Evolutionary conservation across 495 filamentous ascomycete genomes (phyloP).

Genomic region (Aspergillus bertholletiae): DNA sequence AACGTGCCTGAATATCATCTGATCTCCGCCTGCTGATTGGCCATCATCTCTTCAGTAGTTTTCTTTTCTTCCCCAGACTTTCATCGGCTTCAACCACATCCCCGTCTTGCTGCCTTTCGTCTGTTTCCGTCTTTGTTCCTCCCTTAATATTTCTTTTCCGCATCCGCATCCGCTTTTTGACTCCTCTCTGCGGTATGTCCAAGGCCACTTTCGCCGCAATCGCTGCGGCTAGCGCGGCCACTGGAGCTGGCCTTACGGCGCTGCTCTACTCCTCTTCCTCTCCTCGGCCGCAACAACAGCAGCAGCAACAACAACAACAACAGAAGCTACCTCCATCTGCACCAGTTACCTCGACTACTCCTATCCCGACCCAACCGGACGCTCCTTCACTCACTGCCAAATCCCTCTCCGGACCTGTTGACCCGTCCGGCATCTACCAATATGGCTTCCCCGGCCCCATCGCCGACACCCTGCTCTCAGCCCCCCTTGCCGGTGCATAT

Average conservation of each 20-base stretch:
- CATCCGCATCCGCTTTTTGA: neutral
- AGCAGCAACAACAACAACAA: slow-evolving; percentile 41
- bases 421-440: slow-evolving; percentile 87
- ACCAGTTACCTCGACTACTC: slow-evolving; percentile 11
- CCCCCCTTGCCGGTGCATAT: slow-evolving; percentile 77
- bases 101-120: neutral
- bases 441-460: slow-evolving; percentile 96
- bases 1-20: neutral
- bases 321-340: slow-evolving; percentile 24
- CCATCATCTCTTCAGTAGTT: neutral
- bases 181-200: slow-evolving; percentile 52
- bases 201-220: slow-evolving; percentile 85
- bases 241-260: slow-evolving; percentile 80
- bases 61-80: slow-evolving; percentile 1
- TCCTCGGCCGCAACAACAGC: slow-evolving; percentile 39
- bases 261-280: slow-evolving; percentile 63
- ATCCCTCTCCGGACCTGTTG: slow-evolving; percentile 53
- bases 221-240: slow-evolving; percentile 83
- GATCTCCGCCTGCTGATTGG: neutral
- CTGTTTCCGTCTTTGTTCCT: neutral
- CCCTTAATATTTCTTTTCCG: neutral
- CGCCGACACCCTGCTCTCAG: slow-evolving; percentile 70
- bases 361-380: slow-evolving; percentile 30
- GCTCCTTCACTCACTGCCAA: slow-evolving; percentile 38
- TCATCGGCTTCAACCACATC: neutral